Evolutionary conservation across 2,329 filamentous ascomycete genomes (phyloP).

Genomic region (Stachybotrys chartarum): DNA sequence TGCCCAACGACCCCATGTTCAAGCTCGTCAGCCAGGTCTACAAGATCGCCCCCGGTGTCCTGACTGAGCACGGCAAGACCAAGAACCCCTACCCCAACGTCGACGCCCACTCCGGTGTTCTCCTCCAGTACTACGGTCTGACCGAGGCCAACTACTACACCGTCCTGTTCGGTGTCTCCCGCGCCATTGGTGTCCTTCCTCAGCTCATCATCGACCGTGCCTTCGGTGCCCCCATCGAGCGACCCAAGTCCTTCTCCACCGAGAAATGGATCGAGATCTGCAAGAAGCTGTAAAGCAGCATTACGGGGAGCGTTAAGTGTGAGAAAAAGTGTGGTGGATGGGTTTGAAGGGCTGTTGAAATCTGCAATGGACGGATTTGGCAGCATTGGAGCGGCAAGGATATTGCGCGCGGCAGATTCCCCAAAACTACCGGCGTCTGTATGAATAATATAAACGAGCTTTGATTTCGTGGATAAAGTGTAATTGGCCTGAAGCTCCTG

Average conservation of each 20-base stretch:
- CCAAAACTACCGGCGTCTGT: not conserved
- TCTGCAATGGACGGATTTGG: not conserved
- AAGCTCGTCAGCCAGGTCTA: conserved; percentile 99
- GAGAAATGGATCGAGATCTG: conserved; percentile 92
- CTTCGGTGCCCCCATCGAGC: conserved; percentile 92
- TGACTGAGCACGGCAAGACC: conserved; percentile 99
- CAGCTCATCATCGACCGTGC: conserved; percentile 99
- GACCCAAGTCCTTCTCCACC: conserved; percentile 98
- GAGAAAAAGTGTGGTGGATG: not conserved
- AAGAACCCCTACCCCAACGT: conserved; percentile 99
- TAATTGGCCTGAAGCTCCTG: not conserved
- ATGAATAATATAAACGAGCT: not conserved
- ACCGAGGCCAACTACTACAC: conserved; percentile 99
- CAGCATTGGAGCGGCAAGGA: not conserved
- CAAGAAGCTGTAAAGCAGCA: conserved; percentile 70
- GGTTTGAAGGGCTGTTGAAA: not conserved
- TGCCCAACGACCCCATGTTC: conserved; percentile 98
- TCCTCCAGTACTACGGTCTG: conserved; percentile 98
- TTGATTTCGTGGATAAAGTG: not conserved
- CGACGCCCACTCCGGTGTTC: conserved; percentile 96
- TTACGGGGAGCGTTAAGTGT: not conserved
- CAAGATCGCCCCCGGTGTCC: conserved; percentile 97
- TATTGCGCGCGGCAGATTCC: not conserved
- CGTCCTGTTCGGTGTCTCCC: conserved; percentile 96
- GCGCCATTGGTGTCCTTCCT: conserved; percentile 95